Evolutionary conservation across 768 basidiomycete genomes (phyloP).

Genomic region (Russula lepida): DNA sequence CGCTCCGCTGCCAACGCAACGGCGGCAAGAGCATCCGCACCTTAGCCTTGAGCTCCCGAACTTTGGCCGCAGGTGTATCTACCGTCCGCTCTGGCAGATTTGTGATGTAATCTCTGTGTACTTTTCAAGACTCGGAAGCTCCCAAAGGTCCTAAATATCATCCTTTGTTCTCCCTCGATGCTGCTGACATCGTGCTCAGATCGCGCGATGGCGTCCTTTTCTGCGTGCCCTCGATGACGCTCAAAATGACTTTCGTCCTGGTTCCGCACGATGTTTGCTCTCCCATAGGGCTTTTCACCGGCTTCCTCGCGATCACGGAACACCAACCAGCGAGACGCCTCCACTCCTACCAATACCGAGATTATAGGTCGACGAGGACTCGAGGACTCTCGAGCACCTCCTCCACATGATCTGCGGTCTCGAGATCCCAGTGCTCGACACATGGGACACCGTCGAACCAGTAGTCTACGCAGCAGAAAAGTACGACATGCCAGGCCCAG

Average conservation of each 20-base stretch:
- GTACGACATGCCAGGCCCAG: constrained; percentile 61
- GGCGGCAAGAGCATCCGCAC: not conserved
- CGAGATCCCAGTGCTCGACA: constrained; percentile 39
- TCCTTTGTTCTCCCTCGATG: constrained; percentile 45
- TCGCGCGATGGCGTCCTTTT: constrained; percentile 45
- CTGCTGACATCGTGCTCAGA: constrained; percentile 47
- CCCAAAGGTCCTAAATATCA: constrained; percentile 29
- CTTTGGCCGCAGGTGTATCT: not conserved
- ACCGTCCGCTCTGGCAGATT: too few relatives aligned
- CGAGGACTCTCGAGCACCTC: constrained; percentile 44
- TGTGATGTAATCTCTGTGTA: too few relatives aligned
- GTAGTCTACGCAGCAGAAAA: constrained; percentile 59
- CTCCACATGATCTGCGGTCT: constrained; percentile 57
- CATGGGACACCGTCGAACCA: constrained; percentile 47
- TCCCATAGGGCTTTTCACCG: constrained; percentile 34
- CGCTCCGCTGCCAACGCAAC: constrained; percentile 5
- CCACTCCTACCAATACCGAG: constrained; percentile 21
- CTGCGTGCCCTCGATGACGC: constrained; percentile 48
- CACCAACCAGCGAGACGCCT: too few relatives aligned
- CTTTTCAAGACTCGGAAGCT: not conserved
- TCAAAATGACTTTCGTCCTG: constrained; percentile 59
- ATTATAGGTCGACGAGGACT: constrained; percentile 52
- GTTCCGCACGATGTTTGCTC: constrained; percentile 52
- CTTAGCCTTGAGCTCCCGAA: constrained; percentile 2
- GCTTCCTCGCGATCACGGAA: not conserved